Percentiles rank a stretch among this genome's conserved stretches.
phyloP scores from a whole-genome alignment of 129 eudicot species.

The Scalesia atractyloides region DNA sequence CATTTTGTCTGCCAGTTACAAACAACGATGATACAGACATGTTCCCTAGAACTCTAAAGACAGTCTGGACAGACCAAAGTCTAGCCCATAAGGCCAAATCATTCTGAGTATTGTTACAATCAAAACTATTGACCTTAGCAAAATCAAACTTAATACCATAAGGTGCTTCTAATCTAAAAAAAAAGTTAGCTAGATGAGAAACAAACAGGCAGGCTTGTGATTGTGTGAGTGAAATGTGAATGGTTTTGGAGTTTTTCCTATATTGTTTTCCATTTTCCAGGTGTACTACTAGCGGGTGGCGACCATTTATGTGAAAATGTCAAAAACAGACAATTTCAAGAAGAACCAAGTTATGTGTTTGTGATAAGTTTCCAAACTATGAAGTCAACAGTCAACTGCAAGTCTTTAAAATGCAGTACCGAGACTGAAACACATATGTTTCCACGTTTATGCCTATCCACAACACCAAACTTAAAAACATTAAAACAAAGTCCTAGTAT shows the following conservation, averaged over 20 bases:
- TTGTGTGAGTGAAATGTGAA: conserved; percentile 1
- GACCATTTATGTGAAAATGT: background rate
- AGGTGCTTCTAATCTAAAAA: background rate
- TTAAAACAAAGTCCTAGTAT: background rate
- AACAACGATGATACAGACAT: background rate
- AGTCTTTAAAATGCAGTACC: background rate
- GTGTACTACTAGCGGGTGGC: background rate
- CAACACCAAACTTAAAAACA: background rate
- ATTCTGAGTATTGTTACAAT: background rate
- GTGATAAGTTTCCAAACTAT: background rate
- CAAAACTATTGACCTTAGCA: background rate
- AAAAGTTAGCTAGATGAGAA: background rate
- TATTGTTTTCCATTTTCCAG: background rate
- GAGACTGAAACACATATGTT: background rate
- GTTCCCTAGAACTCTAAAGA: background rate
- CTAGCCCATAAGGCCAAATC: background rate
- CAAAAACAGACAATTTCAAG: background rate
- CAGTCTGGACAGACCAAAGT: background rate
- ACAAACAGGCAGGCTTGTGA: background rate
- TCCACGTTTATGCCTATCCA: conserved; percentile 1
- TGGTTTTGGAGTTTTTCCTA: background rate
- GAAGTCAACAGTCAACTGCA: background rate
- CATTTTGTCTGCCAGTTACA: background rate
- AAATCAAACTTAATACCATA: conserved; percentile 2
- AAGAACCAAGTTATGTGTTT: background rate